Evolutionary conservation across 352 stramenopile genomes (phyloP).

Genomic region (Phytophthora pinifolia): DNA sequence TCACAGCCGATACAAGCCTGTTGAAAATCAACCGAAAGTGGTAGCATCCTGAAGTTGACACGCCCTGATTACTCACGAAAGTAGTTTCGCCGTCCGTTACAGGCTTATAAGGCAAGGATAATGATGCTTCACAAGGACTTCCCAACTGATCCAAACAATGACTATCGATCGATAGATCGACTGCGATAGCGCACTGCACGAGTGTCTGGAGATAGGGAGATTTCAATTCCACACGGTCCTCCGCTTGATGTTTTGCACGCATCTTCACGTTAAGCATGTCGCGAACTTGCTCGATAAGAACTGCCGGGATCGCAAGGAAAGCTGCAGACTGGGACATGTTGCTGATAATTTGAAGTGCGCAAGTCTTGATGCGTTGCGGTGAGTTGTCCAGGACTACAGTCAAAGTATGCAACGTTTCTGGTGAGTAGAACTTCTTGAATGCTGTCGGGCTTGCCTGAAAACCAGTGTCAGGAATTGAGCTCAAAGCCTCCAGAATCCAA

Average conservation of each 20-base stretch:
- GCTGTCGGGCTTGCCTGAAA: constrained; percentile 14
- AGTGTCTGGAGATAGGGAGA: constrained; percentile 63
- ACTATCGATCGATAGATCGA: constrained; percentile 64
- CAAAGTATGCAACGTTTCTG: constrained; percentile 36
- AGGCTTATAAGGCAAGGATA: constrained; percentile 7
- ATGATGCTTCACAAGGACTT: background rate
- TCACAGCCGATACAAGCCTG: constrained; percentile 26
- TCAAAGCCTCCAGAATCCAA: constrained; percentile 40
- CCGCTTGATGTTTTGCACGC: constrained; percentile 43
- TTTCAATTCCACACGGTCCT: constrained; percentile 55
- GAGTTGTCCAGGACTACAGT: constrained; percentile 32
- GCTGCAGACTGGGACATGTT: constrained; percentile 36
- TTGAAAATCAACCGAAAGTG: constrained; percentile 32
- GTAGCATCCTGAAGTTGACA: constrained; percentile 12
- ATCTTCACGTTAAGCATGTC: constrained; percentile 51
- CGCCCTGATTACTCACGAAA: constrained; percentile 18
- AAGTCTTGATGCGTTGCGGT: constrained; percentile 45
- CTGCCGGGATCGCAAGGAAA: constrained; percentile 42
- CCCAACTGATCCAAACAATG: constrained; percentile 13
- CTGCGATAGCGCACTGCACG: constrained; percentile 52
- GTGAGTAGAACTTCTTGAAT: constrained; percentile 35
- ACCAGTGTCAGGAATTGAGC: constrained; percentile 18
- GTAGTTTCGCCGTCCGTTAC: constrained; percentile 5
- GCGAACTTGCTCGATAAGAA: constrained; percentile 42
- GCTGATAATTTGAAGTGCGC: constrained; percentile 42